These are phyloP conservation scores for Galerina marginata DNA, from an alignment of 768 basidiomycete species.

Conservation along the genomic window DNA sequence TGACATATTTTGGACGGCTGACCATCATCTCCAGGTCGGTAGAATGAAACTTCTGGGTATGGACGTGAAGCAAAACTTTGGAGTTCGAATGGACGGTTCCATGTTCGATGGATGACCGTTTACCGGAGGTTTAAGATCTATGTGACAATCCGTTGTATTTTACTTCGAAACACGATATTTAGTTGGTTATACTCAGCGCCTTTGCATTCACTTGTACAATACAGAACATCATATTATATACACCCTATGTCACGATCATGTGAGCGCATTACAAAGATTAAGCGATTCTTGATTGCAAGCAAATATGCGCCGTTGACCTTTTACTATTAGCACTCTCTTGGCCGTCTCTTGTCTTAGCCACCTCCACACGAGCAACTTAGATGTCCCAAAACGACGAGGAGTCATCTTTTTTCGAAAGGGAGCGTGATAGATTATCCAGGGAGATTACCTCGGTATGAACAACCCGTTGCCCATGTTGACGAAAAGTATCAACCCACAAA, in stretches of 20 bases:
- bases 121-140: background rate
- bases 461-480: background rate
- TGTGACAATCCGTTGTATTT: background rate
- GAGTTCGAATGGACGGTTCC: constrained; percentile 83
- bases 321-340: constrained; percentile 4
- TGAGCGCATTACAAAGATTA: background rate
- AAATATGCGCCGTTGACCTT: background rate
- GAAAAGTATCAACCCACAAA: background rate
- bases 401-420: constrained; percentile 74
- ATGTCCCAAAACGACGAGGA: constrained; percentile 54
- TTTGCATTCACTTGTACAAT: no score
- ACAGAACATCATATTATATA: no score
- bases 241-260: background rate
- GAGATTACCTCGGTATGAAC: constrained; percentile 71
- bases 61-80: constrained; percentile 85
- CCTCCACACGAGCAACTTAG: background rate
- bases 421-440: constrained; percentile 73
- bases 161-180: no score
- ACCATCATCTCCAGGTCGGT: constrained; percentile 52
- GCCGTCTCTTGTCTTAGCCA: constrained; percentile 8
- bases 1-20: background rate
- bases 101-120: constrained; percentile 32
- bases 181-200: no score
- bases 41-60: constrained; percentile 89
- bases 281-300: no score